phyloP scores from a whole-genome alignment of 345 rosid genomes.

The Citrus medica region DNA sequence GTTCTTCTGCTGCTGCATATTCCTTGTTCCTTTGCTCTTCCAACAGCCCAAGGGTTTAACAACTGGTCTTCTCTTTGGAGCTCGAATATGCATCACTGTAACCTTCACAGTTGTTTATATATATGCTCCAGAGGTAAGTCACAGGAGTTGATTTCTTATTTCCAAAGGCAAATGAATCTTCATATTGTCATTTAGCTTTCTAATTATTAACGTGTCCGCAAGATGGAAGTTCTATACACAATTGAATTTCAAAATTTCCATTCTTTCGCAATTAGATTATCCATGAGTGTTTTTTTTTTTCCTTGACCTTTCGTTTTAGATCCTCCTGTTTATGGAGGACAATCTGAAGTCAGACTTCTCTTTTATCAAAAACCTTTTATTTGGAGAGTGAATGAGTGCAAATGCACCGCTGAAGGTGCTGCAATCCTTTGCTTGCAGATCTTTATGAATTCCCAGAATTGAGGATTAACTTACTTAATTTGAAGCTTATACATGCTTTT shows the following conservation, averaged over 20 bases:
- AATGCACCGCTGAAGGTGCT: background rate
- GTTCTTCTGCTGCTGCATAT: conserved; percentile 68
- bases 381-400: background rate
- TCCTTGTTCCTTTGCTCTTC: conserved; percentile 71
- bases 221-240: background rate
- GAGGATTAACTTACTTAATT: background rate
- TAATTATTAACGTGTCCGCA: background rate
- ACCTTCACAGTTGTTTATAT: conserved; percentile 70
- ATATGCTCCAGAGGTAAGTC: conserved; percentile 84
- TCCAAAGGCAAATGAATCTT: background rate
- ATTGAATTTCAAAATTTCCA: background rate
- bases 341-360: background rate
- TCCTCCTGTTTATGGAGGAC: background rate
- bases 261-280: background rate
- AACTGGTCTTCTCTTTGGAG: conserved; percentile 68
- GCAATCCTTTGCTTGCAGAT: background rate
- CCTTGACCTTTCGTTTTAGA: background rate
- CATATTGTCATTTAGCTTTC: background rate
- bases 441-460: background rate
- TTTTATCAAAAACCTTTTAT: background rate
- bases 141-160: background rate
- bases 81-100: conserved; percentile 82
- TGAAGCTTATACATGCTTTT: background rate
- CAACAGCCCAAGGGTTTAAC: conserved; percentile 61
- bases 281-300: background rate